Base-by-base conservation (phyloP, 805 yeast genomes). In the Kodamaea hsintzibuensis region DNA sequence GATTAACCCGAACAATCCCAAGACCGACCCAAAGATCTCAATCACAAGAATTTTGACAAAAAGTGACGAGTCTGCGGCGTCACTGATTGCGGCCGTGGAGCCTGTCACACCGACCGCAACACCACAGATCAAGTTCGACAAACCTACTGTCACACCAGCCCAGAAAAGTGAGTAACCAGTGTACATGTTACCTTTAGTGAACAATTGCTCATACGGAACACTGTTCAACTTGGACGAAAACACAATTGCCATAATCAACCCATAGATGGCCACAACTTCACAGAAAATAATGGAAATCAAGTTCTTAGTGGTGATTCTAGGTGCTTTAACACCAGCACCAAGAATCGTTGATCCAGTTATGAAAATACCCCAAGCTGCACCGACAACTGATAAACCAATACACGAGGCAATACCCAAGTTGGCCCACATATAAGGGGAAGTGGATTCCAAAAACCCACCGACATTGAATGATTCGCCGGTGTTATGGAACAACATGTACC, bases 351-450 rank as follows among this genome's bases (percentile, higher is more conserved):
- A 80, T 42, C 99, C 99, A 1, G 98, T 93, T 57, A 95, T 82
- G 70, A 93, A 95, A 61, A 95, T 95, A 59, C 99, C 99, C 99
- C 99, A 95, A 4, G 98, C 98, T 13, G 99, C 99, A 40, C 99
- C 99, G 42, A 92, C 87, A 13, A 95, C 98, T 48, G 96, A 86
- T 55, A 95, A 81, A 12, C 98, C 98, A 62, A 96, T 91, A 74
- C 99, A 93, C 50, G 85, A 74, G 13, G 89, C 86, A 58, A 95
- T 91, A 52, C 99, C 99, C 58, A 91, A 72, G 58, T 83, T 82
- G 27, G 98, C 98, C 98, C 98, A 95, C 87, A 95, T 83, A 69
- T 95, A 95, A 6, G 99, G 99, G 18, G 98, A 91, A 2, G 95
- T 84, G 38, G 87, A 78, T 60, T 85, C 83, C 60, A 95, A 80